These are phyloP conservation scores for Erigeron canadensis DNA, from an alignment of 129 eudicot genomes.

Conservation along the genomic window DNA sequence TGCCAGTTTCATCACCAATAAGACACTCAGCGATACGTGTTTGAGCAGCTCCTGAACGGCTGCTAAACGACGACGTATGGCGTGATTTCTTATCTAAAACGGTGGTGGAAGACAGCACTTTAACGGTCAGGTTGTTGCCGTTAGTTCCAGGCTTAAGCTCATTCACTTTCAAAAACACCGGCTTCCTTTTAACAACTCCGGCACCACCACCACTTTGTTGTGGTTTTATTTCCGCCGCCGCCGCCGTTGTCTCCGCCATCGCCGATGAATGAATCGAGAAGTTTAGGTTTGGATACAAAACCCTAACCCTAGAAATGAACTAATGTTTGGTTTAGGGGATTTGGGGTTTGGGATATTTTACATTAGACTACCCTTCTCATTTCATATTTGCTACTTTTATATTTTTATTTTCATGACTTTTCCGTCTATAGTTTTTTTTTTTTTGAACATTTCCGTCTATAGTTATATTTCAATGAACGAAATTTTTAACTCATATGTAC, in stretches of 20 bases:
- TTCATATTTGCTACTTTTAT: not conserved
- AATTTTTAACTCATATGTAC: no score
- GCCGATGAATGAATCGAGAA: not conserved
- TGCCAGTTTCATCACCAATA: conserved; percentile 10
- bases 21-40: conserved; percentile 2
- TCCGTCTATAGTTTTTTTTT: no score
- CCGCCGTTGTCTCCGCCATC: not conserved
- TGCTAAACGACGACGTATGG: not conserved
- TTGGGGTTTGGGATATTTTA: not conserved
- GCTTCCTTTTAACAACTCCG: conserved; percentile 6
- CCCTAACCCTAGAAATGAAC: conserved; percentile 1
- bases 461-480: no score
- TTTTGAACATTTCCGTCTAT: no score
- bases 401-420: no score
- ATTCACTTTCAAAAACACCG: not conserved
- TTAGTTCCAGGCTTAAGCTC: conserved; percentile 2
- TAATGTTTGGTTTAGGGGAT: not conserved
- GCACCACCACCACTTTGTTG: not conserved
- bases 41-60: not conserved
- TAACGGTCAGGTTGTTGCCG: not conserved
- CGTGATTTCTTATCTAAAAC: not conserved
- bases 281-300: not conserved
- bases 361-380: not conserved
- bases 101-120: not conserved
- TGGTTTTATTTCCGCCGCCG: not conserved